Evolutionary conservation across 148 eudicot genomes (phyloP).

Genomic region (Rhododendron griersonianum): DNA sequence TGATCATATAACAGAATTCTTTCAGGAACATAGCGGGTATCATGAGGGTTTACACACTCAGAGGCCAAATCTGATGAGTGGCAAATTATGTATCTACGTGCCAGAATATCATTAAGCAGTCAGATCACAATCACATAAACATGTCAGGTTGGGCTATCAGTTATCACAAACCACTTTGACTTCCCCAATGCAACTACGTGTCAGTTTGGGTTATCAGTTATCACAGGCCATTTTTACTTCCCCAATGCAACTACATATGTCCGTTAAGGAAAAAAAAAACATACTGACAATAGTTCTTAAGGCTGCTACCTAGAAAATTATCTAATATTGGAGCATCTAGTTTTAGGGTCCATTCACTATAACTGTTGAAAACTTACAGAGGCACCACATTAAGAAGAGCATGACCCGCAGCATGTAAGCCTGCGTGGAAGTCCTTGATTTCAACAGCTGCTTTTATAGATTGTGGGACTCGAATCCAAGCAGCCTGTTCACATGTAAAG

Average conservation of each 20-base stretch:
- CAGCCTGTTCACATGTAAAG: slow-evolving; percentile 52
- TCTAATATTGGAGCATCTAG: neutral
- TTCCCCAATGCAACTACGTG: neutral
- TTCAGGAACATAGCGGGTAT: slow-evolving; percentile 71
- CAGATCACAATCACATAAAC: neutral
- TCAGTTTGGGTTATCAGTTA: neutral
- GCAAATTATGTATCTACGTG: slow-evolving; percentile 68
- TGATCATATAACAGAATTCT: slow-evolving; percentile 85
- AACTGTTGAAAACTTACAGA: slow-evolving; percentile 48
- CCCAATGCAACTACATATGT: neutral
- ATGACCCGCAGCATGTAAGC: slow-evolving; percentile 98
- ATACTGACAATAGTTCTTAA: neutral
- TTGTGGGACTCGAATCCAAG: slow-evolving; percentile 83
- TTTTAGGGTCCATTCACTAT: neutral
- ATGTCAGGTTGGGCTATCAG: neutral
- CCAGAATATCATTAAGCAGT: slow-evolving; percentile 16
- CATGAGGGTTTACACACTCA: slow-evolving; percentile 91
- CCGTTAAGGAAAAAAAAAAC: neutral
- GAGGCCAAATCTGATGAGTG: slow-evolving; percentile 85
- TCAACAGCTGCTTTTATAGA: slow-evolving; percentile 71
- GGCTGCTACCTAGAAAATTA: neutral
- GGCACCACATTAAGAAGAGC: slow-evolving; percentile 93
- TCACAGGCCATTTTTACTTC: neutral
- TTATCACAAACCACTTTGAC: neutral
- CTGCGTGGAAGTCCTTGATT: slow-evolving; percentile 54